Conservation (phyloP, 805 yeast species). For the Yarrowia sp. region DNA sequence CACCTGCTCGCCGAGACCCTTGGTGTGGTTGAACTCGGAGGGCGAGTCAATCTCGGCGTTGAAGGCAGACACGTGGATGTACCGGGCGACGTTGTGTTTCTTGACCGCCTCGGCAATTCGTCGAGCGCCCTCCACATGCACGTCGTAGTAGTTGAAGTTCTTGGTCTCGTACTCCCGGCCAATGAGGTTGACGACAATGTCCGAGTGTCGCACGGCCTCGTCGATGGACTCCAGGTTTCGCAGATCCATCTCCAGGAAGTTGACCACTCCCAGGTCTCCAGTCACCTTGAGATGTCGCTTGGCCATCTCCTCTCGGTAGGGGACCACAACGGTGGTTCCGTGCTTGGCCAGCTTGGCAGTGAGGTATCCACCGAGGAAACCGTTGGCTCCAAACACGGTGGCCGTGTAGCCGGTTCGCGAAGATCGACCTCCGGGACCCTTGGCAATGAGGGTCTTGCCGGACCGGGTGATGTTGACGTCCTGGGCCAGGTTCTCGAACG, state of each 20-base stretch:
- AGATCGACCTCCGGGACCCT: slow-evolving; percentile 79
- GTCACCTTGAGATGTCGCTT: slow-evolving; percentile 79
- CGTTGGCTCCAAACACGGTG: slow-evolving; percentile 84
- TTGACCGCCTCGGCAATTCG: slow-evolving; percentile 77
- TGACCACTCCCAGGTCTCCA: slow-evolving; percentile 89
- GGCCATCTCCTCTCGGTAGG: slow-evolving; percentile 81
- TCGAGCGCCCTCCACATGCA: slow-evolving; percentile 77
- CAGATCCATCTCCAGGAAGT: slow-evolving; percentile 80
- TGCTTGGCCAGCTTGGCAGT: slow-evolving; percentile 78
- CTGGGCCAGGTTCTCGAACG: slow-evolving; percentile 53
- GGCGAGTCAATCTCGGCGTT: slow-evolving; percentile 73
- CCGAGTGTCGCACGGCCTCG: slow-evolving; percentile 78
- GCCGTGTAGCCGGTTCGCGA: slow-evolving; percentile 89
- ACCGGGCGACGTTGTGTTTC: slow-evolving; percentile 74
- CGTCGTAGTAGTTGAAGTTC: slow-evolving; percentile 82
- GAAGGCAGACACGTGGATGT: slow-evolving; percentile 79
- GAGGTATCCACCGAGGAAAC: slow-evolving; percentile 77
- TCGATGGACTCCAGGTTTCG: slow-evolving; percentile 78
- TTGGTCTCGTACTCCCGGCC: slow-evolving; percentile 80
- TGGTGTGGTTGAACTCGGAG: slow-evolving; percentile 77
- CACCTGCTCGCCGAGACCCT: slow-evolving; percentile 76
- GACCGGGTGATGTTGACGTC: slow-evolving; percentile 70
- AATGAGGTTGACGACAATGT: slow-evolving; percentile 79
- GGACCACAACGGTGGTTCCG: slow-evolving; percentile 78
- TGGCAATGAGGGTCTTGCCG: slow-evolving; percentile 75